Evolutionary conservation across 805 yeast species (phyloP).

Genomic region (Pichia ethanolica): DNA sequence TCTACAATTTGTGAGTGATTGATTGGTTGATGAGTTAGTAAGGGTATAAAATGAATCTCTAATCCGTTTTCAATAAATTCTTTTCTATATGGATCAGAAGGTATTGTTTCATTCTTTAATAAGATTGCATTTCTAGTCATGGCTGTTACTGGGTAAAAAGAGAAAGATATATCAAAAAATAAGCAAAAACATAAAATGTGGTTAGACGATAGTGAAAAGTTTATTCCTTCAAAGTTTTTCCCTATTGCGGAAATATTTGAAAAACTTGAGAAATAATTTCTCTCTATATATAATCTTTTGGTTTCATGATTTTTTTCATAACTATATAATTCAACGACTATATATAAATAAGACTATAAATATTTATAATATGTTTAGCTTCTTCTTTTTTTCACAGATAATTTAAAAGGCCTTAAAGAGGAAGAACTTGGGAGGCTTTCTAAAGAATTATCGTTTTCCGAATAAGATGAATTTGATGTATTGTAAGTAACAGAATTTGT

Average conservation of each 20-base stretch:
- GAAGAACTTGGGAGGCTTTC: neutral
- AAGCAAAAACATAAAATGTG: no score
- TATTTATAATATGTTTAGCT: no score
- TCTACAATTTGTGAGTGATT: constrained; percentile 38
- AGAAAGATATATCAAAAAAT: no score
- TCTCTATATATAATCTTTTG: no score
- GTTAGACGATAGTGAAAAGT: no score
- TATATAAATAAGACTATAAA: no score
- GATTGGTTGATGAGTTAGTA: constrained; percentile 57
- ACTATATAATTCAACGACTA: no score
- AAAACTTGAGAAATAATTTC: no score
- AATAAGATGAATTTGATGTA: constrained; percentile 4
- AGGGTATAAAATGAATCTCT: constrained; percentile 57
- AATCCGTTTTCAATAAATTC: constrained; percentile 31
- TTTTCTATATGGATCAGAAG: constrained; percentile 58
- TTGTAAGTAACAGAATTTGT: neutral
- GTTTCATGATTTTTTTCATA: no score
- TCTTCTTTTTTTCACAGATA: neutral
- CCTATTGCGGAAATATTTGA: no score
- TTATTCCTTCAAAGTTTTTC: no score
- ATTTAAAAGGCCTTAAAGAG: constrained; percentile 8
- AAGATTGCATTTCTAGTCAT: constrained; percentile 35
- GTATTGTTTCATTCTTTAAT: constrained; percentile 65
- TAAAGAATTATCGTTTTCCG: constrained; percentile 6
- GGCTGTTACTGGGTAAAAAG: no score